A percentile compares a stretch with the other conserved stretches of the same genome.
Evolutionary conservation across 164 flowering plant genomes (phyloP).

Genomic region (Saururus chinensis): DNA sequence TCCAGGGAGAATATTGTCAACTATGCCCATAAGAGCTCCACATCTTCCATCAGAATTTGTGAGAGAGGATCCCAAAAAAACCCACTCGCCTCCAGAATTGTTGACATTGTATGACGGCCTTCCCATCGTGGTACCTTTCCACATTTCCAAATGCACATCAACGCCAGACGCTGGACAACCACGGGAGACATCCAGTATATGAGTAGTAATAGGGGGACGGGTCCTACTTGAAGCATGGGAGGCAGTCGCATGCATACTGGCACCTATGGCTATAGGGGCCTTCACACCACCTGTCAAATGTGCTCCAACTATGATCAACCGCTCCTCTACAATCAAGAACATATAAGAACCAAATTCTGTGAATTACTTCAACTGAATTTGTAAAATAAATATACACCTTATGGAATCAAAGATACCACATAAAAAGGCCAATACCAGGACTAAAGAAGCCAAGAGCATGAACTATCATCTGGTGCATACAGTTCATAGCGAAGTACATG

Average conservation of each 20-base stretch:
- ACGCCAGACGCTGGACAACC: conserved; percentile 77
- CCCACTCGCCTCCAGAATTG: conserved; percentile 35
- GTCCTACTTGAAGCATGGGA: conserved; percentile 31
- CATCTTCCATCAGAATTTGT: conserved; percentile 85
- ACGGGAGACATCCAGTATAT: conserved; percentile 71
- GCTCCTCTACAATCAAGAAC: conserved; percentile 48
- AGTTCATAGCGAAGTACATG: too few species aligned
- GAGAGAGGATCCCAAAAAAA: conserved; percentile 39
- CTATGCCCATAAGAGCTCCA: conserved; percentile 55
- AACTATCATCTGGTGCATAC: background rate
- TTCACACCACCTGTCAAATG: conserved; percentile 46
- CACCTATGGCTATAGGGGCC: conserved; percentile 7
- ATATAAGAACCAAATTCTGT: background rate
- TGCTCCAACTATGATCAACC: conserved; percentile 56
- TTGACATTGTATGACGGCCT: conserved; percentile 30
- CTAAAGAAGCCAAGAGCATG: background rate
- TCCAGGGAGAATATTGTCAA: conserved; percentile 55
- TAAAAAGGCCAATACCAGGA: background rate
- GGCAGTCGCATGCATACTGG: conserved; percentile 11
- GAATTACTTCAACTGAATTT: background rate
- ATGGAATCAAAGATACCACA: background rate
- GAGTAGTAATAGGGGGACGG: conserved; percentile 93
- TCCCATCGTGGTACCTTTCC: conserved; percentile 35
- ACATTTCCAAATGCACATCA: conserved; percentile 63
- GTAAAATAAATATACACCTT: background rate